Base-by-base conservation (phyloP, 495 filamentous ascomycete species). In the Xylaria scruposa region DNA sequence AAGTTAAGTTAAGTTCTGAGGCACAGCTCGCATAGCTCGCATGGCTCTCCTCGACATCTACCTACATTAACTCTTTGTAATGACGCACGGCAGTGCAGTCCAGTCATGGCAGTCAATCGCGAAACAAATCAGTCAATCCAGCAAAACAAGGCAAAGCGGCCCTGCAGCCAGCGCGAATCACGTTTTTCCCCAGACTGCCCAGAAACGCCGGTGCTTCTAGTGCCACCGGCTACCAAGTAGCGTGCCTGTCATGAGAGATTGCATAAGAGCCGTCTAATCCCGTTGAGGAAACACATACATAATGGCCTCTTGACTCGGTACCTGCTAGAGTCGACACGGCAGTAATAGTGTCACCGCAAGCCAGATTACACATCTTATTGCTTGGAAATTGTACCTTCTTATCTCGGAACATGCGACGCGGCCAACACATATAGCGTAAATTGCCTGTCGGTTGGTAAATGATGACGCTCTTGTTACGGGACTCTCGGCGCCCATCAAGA, bases 131-230 rank as follows among this genome's bases (percentile, higher is more conserved):
- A 36, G 33, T 56, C n/a, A 62, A 63, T 63, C 31, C 31, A 21
- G 7, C 69, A 66, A 38, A 71, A 69, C 54, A 69, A 15, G 61
- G 60, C 42, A 71, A 70, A 38, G 58, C 59, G 61, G 69, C 60
- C 60, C 69, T 65, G 59, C 69, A 71, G 69, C 33, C 61, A 46
- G 17, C 61, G 47, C 69, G 40, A 65, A 71, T 71, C 69, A 71
- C 69, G 69, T 70, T 70, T 69, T 71, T 70, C 69, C 69, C 69
- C 69, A 66, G 61, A 71, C 69, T 64, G 60, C 47, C 59, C 69
- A 64, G 69, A 59, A 49, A 66, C 59, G 26, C 69, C 59, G 56
- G 49, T 60, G 67, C 67, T 60, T 59, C 40, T 69, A 44, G 56
- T 60, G 67, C 54, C 67, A 47, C 47, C 46, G 64, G 46, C 38